These are phyloP conservation scores for Chlorella sp. DNA, from an alignment of 139 green algal species.

Conservation along the genomic window DNA sequence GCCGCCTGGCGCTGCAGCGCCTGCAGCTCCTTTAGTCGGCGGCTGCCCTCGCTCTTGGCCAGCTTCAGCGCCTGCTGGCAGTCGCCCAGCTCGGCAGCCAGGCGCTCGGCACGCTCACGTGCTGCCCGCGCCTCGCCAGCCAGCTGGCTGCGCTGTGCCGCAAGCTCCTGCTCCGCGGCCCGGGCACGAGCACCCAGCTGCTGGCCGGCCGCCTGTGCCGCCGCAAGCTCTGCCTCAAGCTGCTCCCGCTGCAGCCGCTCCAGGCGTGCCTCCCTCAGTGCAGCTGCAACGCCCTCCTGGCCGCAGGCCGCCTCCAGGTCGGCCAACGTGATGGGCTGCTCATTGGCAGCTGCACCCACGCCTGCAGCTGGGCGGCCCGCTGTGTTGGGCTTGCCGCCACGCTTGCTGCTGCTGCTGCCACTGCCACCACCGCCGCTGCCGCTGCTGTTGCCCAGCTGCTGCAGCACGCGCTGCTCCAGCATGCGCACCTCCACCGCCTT, in stretches of 20 bases:
- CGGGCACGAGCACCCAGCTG: not conserved
- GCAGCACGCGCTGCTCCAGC: constrained; percentile 36
- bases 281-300: constrained; percentile 49
- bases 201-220: constrained; percentile 7
- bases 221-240: constrained; percentile 34
- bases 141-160: constrained; percentile 19
- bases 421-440: not conserved
- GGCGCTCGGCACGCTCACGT: constrained; percentile 12
- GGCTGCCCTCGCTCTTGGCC: constrained; percentile 47
- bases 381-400: not conserved
- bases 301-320: not conserved
- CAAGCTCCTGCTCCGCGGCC: constrained; percentile 31
- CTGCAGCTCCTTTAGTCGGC: constrained; percentile 56
- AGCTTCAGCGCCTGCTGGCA: constrained; percentile 47
- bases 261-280: constrained; percentile 57
- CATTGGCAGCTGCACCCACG: not conserved
- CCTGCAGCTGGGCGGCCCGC: no score
- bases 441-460: not conserved
- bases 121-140: not conserved
- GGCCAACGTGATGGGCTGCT: not conserved
- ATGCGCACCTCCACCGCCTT: constrained; percentile 32
- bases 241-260: constrained; percentile 56
- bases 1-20: constrained; percentile 34
- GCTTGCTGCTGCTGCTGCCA: not conserved
- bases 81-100: constrained; percentile 45